phyloP scores from a whole-genome alignment of 192 early-diverging fungal species.

The Umbelopsis sp. region DNA sequence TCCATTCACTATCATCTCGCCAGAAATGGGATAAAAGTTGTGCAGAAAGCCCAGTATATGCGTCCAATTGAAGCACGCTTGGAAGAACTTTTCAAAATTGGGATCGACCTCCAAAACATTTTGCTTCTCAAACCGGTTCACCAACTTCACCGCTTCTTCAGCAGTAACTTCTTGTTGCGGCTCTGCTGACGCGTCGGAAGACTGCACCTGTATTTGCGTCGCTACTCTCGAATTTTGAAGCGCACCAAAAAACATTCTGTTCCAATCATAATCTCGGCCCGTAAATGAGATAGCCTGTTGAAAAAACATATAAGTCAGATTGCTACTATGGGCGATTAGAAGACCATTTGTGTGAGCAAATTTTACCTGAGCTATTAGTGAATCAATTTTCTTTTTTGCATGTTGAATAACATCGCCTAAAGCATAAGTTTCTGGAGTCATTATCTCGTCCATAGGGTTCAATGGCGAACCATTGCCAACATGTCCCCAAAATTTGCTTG shows the following conservation, averaged over 20 bases:
- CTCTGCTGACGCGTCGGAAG: neutral
- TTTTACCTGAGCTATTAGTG: conserved; percentile 23
- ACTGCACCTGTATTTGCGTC: neutral
- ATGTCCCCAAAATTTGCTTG: too few relatives aligned
- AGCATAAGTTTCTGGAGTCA: conserved; percentile 21
- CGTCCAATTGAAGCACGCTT: neutral
- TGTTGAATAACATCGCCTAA: conserved; percentile 30
- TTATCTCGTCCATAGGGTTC: conserved; percentile 26
- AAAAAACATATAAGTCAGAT: neutral
- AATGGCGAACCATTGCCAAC: neutral
- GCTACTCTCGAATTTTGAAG: conserved; percentile 1
- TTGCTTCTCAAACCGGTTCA: conserved; percentile 7
- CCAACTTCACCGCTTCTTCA: conserved; percentile 5
- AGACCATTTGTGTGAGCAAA: too few relatives aligned
- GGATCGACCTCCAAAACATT: conserved; percentile 12
- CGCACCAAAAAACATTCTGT: conserved; percentile 23
- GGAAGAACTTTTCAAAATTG: conserved; percentile 24
- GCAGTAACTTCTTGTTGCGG: neutral
- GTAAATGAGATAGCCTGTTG: conserved; percentile 30
- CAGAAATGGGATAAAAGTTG: neutral
- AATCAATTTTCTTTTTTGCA: conserved; percentile 28
- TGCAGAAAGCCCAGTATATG: neutral
- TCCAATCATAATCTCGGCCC: conserved; percentile 34
- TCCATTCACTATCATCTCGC: neutral
- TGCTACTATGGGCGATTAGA: neutral